Percentiles rank a stretch among this genome's conserved stretches.
phyloP scores from a whole-genome alignment of 345 rosid genomes.

The Mercurialis annua region DNA sequence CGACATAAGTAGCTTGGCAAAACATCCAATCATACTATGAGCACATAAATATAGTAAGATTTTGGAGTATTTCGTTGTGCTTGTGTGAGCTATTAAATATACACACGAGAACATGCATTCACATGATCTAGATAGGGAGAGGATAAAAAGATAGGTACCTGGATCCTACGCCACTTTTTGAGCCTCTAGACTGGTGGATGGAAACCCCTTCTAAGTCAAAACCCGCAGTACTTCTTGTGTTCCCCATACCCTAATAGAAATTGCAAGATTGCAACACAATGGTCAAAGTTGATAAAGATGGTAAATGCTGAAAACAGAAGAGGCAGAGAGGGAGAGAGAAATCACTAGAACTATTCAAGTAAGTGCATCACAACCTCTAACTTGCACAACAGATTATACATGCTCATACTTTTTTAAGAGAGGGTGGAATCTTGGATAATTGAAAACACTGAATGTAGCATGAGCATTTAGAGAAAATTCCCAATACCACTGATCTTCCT shows the following conservation, averaged over 20 bases:
- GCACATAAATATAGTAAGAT: not conserved
- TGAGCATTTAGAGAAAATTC: slow-evolving; percentile 1
- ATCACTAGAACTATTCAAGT: not conserved
- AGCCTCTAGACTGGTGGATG: slow-evolving; percentile 20
- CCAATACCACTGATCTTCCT: slow-evolving; percentile 56
- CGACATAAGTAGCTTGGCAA: too few relatives aligned
- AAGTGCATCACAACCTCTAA: not conserved
- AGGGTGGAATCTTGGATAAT: not conserved
- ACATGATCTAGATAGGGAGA: not conserved
- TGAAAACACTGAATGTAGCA: not conserved
- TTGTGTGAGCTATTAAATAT: not conserved
- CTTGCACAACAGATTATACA: not conserved
- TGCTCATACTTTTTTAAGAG: not conserved
- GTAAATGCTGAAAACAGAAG: not conserved
- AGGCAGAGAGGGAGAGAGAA: not conserved
- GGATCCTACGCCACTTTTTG: slow-evolving; percentile 14
- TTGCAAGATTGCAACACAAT: slow-evolving; percentile 16
- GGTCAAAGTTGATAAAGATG: slow-evolving; percentile 19
- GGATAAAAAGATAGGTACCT: slow-evolving; percentile 12
- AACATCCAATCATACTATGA: too few relatives aligned
- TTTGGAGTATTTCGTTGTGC: not conserved
- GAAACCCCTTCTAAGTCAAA: slow-evolving; percentile 25
- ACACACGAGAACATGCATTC: too few relatives aligned
- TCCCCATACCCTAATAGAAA: slow-evolving; percentile 20
- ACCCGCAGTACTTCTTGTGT: slow-evolving; percentile 17